Evolutionary conservation across 169 alveolate species (phyloP).

Genomic region (Plasmodium cynomolgi): DNA sequence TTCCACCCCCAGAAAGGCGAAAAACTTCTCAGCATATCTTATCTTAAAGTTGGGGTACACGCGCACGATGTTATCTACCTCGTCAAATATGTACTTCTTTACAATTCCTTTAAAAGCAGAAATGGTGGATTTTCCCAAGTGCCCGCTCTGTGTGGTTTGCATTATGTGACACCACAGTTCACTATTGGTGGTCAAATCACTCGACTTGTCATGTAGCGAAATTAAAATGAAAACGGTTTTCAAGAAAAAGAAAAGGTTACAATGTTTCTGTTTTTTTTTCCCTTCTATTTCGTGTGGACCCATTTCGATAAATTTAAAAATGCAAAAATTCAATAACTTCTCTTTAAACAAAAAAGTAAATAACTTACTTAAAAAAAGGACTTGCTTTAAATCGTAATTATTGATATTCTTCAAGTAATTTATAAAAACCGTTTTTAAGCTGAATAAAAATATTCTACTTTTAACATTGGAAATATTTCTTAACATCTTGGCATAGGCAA

Average conservation of each 20-base stretch:
- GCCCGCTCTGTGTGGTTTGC: background rate
- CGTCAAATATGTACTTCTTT: slow-evolving; percentile 70
- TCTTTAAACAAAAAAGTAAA: slow-evolving; percentile 39
- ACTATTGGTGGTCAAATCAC: background rate
- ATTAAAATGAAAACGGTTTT: slow-evolving; percentile 66
- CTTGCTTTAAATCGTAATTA: slow-evolving; percentile 56
- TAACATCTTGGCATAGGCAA: slow-evolving; percentile 40
- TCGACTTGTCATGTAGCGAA: slow-evolving; percentile 12
- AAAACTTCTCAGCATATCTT: slow-evolving; percentile 34
- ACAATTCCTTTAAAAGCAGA: slow-evolving; percentile 41
- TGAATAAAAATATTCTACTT: slow-evolving; percentile 59
- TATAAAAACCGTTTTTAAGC: slow-evolving; percentile 69
- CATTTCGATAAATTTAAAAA: slow-evolving; percentile 55
- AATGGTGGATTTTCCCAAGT: background rate
- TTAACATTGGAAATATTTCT: slow-evolving; percentile 26
- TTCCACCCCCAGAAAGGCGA: slow-evolving; percentile 11
- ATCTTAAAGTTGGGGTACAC: slow-evolving; percentile 61
- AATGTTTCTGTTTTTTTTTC: slow-evolving; percentile 1
- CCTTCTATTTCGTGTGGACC: background rate
- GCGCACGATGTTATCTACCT: slow-evolving; percentile 19
- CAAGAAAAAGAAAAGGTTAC: slow-evolving; percentile 32
- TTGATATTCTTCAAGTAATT: slow-evolving; percentile 62
- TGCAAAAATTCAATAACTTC: slow-evolving; percentile 39
- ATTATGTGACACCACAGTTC: slow-evolving; percentile 34
- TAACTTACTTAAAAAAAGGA: slow-evolving; percentile 53